phyloP scores from a whole-genome alignment of 768 basidiomycete species.

The Psilocybe azurescens region DNA sequence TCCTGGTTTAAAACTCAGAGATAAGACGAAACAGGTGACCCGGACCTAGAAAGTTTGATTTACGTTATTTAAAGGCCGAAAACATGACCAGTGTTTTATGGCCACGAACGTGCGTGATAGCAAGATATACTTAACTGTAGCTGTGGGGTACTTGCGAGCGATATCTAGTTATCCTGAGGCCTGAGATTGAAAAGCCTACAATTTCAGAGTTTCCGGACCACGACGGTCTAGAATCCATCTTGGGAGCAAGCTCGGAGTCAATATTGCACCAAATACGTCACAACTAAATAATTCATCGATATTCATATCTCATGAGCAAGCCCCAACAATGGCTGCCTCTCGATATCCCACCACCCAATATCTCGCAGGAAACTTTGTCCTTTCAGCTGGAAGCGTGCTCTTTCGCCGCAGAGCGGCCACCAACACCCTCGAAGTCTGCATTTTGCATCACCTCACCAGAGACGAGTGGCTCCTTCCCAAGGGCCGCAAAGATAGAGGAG shows the following conservation, averaged over 20 bases:
- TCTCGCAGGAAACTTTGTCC: conserved; percentile 40
- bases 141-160: no score
- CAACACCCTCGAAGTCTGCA: conserved; percentile 40
- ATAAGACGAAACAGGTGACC: background rate
- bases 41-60: background rate
- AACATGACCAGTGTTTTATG: background rate
- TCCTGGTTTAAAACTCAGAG: no score
- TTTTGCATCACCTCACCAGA: conserved; percentile 36
- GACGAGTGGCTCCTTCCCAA: conserved; percentile 57
- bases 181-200: no score
- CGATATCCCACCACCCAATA: conserved; percentile 29
- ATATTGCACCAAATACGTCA: background rate
- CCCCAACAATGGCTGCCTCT: conserved; percentile 22
- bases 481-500: conserved; percentile 64
- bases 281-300: no score
- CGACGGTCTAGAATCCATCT: background rate
- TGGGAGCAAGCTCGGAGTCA: conserved; percentile 15
- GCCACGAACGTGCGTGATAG: conserved; percentile 11
- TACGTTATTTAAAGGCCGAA: background rate
- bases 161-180: no score
- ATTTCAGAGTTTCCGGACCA: no score
- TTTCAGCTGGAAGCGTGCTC: conserved; percentile 47
- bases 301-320: no score
- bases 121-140: background rate
- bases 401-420: conserved; percentile 28